Conservation (phyloP, 2,329 filamentous ascomycete genomes). For the Elsinoe perseae region DNA sequence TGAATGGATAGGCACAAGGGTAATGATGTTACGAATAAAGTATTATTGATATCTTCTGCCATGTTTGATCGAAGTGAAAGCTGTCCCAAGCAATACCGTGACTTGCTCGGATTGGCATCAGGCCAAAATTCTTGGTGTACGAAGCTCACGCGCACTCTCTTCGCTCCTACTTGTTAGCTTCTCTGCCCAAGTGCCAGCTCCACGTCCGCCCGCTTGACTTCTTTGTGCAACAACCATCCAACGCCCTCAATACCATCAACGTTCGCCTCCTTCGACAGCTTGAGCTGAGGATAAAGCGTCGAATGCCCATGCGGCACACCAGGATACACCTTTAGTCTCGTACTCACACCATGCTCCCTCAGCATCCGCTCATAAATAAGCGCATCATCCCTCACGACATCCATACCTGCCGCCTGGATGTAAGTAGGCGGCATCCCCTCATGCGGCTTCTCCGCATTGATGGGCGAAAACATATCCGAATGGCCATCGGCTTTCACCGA, state of each 20-base stretch:
- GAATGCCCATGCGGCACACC: constrained; percentile 39
- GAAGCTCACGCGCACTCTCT: too few relatives aligned
- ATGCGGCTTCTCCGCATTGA: constrained; percentile 29
- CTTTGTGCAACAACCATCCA: constrained; percentile 30
- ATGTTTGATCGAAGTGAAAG: too few relatives aligned
- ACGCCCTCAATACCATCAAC: constrained; percentile 28
- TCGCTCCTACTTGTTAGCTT: not conserved
- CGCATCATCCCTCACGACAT: constrained; percentile 46
- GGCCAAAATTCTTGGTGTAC: too few relatives aligned
- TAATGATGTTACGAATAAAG: not conserved
- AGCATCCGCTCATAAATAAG: constrained; percentile 46
- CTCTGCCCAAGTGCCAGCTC: not conserved
- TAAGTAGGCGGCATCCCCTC: constrained; percentile 39
- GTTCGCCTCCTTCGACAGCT: constrained; percentile 24
- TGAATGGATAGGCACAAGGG: not conserved
- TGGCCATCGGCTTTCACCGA: constrained; percentile 14
- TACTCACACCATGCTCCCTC: constrained; percentile 38
- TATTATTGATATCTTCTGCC: not conserved
- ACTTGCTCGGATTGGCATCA: too few relatives aligned
- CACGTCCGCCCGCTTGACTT: constrained; percentile 1
- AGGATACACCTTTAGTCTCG: constrained; percentile 38
- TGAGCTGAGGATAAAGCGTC: constrained; percentile 27
- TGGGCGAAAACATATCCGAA: constrained; percentile 26
- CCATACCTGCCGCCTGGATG: constrained; percentile 45
- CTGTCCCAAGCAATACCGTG: too few relatives aligned